Evolutionary conservation across 2,329 filamentous ascomycete genomes (phyloP).

Genomic region (Xylariaceae sp.): DNA sequence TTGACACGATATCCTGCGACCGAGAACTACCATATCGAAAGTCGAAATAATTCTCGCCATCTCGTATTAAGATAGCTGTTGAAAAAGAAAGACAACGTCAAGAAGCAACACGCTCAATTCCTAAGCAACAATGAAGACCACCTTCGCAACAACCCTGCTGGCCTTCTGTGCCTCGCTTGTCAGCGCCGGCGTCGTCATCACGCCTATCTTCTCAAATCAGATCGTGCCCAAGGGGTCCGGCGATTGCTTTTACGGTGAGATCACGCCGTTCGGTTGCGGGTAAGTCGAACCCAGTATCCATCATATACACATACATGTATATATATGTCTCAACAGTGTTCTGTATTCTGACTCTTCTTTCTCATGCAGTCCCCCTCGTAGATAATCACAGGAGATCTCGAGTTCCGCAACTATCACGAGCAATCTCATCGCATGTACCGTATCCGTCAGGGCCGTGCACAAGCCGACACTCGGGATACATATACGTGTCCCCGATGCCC

Average conservation of each 20-base stretch:
- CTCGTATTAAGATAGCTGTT: neutral
- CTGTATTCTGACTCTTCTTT: neutral
- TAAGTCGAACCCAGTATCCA: slow-evolving; percentile 38
- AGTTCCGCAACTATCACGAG: neutral
- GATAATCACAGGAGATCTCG: neutral
- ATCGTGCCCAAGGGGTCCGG: slow-evolving; percentile 50
- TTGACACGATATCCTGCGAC: neutral
- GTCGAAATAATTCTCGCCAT: neutral
- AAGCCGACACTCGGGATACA: neutral
- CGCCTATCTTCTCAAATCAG: slow-evolving; percentile 54
- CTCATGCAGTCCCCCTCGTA: neutral
- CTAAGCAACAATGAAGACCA: slow-evolving; percentile 43
- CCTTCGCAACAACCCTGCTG: slow-evolving; percentile 43
- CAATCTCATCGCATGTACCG: neutral
- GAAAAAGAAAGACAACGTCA: neutral
- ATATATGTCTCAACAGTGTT: neutral
- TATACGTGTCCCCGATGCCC: neutral
- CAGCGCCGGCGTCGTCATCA: slow-evolving; percentile 58
- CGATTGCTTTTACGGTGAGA: slow-evolving; percentile 60
- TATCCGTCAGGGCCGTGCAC: neutral
- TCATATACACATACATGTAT: neutral
- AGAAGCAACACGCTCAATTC: neutral
- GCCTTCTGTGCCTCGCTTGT: slow-evolving; percentile 50
- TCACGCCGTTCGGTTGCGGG: slow-evolving; percentile 61
- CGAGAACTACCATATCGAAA: neutral